Percentiles rank a stretch among this genome's conserved stretches.
Conservation (phyloP, 345 rosid species). For the Anastatica hierochuntica region DNA sequence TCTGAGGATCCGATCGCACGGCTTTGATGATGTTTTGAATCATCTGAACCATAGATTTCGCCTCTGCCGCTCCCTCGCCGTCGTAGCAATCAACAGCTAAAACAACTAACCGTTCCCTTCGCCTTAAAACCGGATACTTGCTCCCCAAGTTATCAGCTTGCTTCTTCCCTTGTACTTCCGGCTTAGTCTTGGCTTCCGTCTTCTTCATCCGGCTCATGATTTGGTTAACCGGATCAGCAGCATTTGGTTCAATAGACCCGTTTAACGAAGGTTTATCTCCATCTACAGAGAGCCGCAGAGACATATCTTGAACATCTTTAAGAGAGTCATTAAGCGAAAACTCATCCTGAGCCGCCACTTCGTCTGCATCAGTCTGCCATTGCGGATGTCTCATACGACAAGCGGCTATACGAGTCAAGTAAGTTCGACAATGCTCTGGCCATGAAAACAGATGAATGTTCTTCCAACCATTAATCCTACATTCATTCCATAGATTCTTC, state of each 20-base stretch:
- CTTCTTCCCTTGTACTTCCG: slow-evolving; percentile 39
- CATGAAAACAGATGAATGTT: slow-evolving; percentile 91
- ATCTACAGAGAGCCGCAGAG: slow-evolving; percentile 83
- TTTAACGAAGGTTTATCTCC: slow-evolving; percentile 64
- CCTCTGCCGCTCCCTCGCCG: slow-evolving; percentile 49
- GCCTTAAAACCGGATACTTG: slow-evolving; percentile 72
- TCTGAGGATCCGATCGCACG: slow-evolving; percentile 46
- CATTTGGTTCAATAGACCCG: slow-evolving; percentile 39
- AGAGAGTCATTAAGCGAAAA: slow-evolving; percentile 83
- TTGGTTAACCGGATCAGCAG: slow-evolving; percentile 56
- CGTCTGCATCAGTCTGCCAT: slow-evolving; percentile 88
- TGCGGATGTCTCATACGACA: slow-evolving; percentile 92
- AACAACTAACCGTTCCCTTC: slow-evolving; percentile 64
- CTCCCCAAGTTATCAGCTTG: slow-evolving; percentile 33
- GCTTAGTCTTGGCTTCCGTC: slow-evolving; percentile 34
- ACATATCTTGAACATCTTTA: slow-evolving; percentile 87
- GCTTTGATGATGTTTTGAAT: slow-evolving; percentile 63
- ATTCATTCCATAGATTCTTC: slow-evolving; percentile 80
- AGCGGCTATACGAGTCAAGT: slow-evolving; percentile 87
- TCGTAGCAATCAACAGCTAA: slow-evolving; percentile 74
- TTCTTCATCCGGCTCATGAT: slow-evolving; percentile 64
- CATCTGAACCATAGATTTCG: slow-evolving; percentile 37
- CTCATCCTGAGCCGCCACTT: slow-evolving; percentile 50
- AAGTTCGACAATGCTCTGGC: slow-evolving; percentile 98
- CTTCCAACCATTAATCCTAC: slow-evolving; percentile 88